These are phyloP conservation scores for Lophiostoma macrostomum DNA, from an alignment of 495 filamentous ascomycete genomes.

Conservation along the genomic window DNA sequence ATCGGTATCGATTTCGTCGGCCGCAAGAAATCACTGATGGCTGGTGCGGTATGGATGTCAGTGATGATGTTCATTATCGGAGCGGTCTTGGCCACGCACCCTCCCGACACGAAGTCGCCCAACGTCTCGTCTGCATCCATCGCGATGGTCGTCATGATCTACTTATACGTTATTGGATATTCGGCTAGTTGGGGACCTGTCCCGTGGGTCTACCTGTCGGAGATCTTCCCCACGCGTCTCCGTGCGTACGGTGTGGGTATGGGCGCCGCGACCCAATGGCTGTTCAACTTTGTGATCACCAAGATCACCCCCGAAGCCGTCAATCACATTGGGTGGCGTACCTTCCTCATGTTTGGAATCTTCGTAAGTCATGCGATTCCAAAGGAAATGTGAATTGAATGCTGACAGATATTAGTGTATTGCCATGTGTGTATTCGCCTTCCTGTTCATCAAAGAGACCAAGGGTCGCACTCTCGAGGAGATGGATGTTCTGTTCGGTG, in stretches of 20 bases:
- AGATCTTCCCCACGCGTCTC: slow-evolving; percentile 32
- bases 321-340: slow-evolving; percentile 50
- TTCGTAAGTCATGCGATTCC: slow-evolving; percentile 34
- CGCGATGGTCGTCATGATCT: background rate
- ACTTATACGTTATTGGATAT: slow-evolving; percentile 45
- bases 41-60: background rate
- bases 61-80: slow-evolving; percentile 41
- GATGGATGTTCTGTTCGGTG: slow-evolving; percentile 52
- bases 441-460: slow-evolving; percentile 40
- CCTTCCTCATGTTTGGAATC: slow-evolving; percentile 57
- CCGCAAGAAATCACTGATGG: background rate
- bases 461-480: slow-evolving; percentile 38
- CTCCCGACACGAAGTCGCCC: no score
- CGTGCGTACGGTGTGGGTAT: slow-evolving; percentile 19
- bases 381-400: background rate
- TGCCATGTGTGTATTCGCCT: slow-evolving; percentile 60
- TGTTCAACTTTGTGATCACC: slow-evolving; percentile 56
- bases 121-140: no score
- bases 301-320: slow-evolving; percentile 53
- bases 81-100: slow-evolving; percentile 28
- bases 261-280: slow-evolving; percentile 51
- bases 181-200: slow-evolving; percentile 67
- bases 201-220: slow-evolving; percentile 35
- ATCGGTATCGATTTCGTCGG: slow-evolving; percentile 16
- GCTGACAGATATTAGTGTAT: slow-evolving; percentile 30